These are phyloP conservation scores for Talaromyces sp. DNA, from an alignment of 2,329 filamentous ascomycete genomes.

Conservation along the genomic window DNA sequence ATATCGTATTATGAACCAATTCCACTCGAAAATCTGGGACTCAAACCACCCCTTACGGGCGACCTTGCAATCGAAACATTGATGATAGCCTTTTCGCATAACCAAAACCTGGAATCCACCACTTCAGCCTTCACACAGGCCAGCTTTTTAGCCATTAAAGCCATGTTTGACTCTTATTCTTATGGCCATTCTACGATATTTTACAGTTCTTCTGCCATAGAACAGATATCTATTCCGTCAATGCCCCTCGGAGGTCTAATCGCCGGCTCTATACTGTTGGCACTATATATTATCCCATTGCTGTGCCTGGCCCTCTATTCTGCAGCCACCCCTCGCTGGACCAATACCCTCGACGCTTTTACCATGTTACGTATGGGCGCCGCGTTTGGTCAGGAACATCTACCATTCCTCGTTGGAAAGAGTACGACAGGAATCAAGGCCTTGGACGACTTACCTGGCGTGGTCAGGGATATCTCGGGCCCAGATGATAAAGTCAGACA, in stretches of 20 bases:
- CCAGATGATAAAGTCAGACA: conserved; percentile 8
- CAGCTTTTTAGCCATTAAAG: conserved; percentile 3
- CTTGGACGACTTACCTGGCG: conserved; percentile 4
- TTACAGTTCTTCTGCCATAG: background rate
- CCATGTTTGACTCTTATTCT: background rate
- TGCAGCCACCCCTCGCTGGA: conserved; percentile 2
- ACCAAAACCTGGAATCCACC: background rate
- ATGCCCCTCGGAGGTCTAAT: background rate
- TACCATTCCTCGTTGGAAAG: conserved; percentile 5
- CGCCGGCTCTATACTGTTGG: conserved; percentile 4
- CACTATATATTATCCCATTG: conserved; percentile 7
- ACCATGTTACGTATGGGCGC: conserved; percentile 11
- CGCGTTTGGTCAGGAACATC: conserved; percentile 1
- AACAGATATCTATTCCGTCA: conserved; percentile 2
- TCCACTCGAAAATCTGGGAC: background rate
- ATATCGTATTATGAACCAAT: background rate
- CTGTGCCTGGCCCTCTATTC: conserved; percentile 6
- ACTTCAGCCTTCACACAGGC: background rate
- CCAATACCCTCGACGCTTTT: conserved; percentile 5
- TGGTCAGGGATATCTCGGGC: conserved; percentile 8
- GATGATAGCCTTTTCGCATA: background rate
- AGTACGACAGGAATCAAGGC: background rate
- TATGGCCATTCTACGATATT: background rate
- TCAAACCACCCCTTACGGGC: background rate
- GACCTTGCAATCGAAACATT: background rate